These are phyloP conservation scores for Exophiala bonariae DNA, from an alignment of 2,329 filamentous ascomycete genomes.

Conservation along the genomic window DNA sequence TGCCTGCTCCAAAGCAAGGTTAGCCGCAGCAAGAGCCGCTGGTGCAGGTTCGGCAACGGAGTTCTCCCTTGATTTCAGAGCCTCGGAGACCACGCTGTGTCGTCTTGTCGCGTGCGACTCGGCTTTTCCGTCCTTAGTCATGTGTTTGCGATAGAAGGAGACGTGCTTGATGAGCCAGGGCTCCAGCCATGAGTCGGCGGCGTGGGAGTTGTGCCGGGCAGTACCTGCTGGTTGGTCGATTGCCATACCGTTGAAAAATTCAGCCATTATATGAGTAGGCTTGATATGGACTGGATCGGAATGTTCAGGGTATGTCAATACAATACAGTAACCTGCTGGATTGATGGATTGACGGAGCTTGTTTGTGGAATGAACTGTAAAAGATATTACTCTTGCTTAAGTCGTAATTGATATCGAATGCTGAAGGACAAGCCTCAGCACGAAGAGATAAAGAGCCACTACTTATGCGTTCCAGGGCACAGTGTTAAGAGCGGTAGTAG, in stretches of 20 bases:
- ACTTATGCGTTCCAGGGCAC: too few relatives aligned
- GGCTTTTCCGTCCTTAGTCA: constrained; percentile 17
- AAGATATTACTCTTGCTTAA: too few relatives aligned
- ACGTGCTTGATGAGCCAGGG: constrained; percentile 27
- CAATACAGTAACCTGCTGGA: too few relatives aligned
- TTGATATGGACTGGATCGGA: too few relatives aligned
- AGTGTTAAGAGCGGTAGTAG: neutral
- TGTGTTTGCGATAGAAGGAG: constrained; percentile 26
- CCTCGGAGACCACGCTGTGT: constrained; percentile 19
- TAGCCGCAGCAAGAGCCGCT: constrained; percentile 13
- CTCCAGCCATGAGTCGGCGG: constrained; percentile 25
- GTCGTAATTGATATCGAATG: too few relatives aligned
- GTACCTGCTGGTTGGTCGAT: constrained; percentile 23
- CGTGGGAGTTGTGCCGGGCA: constrained; percentile 17
- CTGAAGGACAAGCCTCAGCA: too few relatives aligned
- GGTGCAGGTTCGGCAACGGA: constrained; percentile 16
- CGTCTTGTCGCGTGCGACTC: constrained; percentile 22
- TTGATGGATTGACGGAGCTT: too few relatives aligned
- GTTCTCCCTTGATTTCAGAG: constrained; percentile 21
- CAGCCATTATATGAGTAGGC: constrained; percentile 21
- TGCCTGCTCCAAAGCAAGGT: constrained; percentile 21
- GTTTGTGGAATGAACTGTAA: too few relatives aligned
- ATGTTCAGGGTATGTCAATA: too few relatives aligned
- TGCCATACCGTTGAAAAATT: constrained; percentile 20
- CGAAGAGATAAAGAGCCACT: too few relatives aligned